Evolutionary conservation across 2,329 filamentous ascomycete species (phyloP), one percentile per base, ranked within the genome.

Genomic region (Trichophyton schoenleinii): DNA sequence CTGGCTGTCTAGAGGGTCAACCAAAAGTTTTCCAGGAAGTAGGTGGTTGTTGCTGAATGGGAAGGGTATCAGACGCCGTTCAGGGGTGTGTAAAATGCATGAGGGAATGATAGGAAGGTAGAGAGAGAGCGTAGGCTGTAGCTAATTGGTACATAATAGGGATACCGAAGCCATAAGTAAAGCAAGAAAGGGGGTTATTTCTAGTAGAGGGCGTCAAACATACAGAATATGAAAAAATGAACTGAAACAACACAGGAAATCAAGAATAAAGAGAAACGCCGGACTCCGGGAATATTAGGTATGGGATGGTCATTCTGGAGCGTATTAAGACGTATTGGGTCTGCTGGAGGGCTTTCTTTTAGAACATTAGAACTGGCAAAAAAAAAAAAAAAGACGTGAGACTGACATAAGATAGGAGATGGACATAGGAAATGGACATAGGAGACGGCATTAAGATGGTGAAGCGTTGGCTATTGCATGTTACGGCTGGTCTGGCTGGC

Each of bases 401-500:
- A 44, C 11, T 8, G 41, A 44, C 41, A 44, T 44, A 44, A n/a
- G 41, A 8, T n/a, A 44, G 15, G 41, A 38, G 3, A 38, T 36
- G 41, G 5, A 44, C n/a, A 44, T 44, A 44, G 41, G 41, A 44
- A 7, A 44, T 44, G 41, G 15, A 44, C 41, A 58, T 58, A 41
- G 34, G 55, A 31, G 31, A 38, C n/a, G 28, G 49, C 49, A 31
- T 34, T 6, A 53, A 34, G 5, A 53, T 34, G 28, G 49, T 31
- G 25, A 11, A n/a, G 6, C 8, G 15, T 4, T n/a, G 34, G 22
- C 60, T 57, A 63, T 34, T 57, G 55, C 64, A 74, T 64, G 61
- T 70, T 71, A 25, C 70, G 67, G 59, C 71, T 84, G 65, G 80
- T 73, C 64, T 84, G 81, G 70, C 85, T 87, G 9, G 84, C 85